Conservation (phyloP, 495 filamentous ascomycete genomes). For the Echria macrotheca region DNA sequence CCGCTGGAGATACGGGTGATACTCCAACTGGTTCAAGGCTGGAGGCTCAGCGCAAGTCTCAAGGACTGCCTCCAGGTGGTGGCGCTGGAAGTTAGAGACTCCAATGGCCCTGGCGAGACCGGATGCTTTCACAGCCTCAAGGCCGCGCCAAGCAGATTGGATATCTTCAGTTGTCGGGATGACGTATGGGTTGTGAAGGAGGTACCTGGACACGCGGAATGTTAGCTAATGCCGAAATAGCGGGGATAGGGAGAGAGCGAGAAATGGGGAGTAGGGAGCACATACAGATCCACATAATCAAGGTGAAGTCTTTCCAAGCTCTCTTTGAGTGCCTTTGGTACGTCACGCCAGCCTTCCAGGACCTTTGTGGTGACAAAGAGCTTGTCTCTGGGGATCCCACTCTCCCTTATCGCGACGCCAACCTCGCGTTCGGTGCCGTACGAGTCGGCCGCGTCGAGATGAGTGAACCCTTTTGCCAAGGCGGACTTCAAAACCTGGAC, state of each 20-base stretch:
- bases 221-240: neutral
- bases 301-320: constrained; percentile 1
- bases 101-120: neutral
- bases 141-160: neutral
- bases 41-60: neutral
- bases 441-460: neutral
- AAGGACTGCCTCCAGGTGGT: neutral
- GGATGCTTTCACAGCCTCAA: neutral
- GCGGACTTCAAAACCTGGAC: neutral
- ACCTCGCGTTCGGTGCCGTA: neutral
- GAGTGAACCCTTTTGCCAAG: neutral
- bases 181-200: neutral
- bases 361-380: constrained; percentile 5
- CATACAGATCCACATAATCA: neutral
- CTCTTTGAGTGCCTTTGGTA: neutral
- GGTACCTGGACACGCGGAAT: neutral
- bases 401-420: neutral
- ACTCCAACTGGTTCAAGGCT: neutral
- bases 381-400: neutral
- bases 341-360: neutral
- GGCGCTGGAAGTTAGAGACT: neutral
- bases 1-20: neutral
- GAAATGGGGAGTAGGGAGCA: neutral
- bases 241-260: no score
- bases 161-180: neutral